Base-by-base conservation (phyloP, 495 filamentous ascomycete species). In the Hypoxylon trugodes region DNA sequence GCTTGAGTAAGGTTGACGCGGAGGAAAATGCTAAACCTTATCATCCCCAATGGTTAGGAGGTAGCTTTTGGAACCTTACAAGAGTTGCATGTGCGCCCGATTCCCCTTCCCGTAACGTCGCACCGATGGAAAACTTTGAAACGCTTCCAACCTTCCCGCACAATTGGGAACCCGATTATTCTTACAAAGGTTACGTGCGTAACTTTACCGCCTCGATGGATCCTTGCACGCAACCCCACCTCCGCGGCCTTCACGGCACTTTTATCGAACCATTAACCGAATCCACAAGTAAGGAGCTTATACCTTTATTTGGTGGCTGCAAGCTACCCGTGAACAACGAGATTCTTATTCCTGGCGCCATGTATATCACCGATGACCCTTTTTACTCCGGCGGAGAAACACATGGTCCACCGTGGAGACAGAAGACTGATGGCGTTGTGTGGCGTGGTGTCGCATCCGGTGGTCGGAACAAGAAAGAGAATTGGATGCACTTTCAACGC, bases 281-380 rank as follows among this genome's bases (percentile, higher is more conserved):
- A 56, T 69, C 78, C 2, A 79, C 82, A 0, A 83, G 83, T 16
- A 73, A 81, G 56, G 76, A 80, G 26, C 74, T 92, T 25, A 77
- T 91, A 24, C 91, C 90, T 0, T 71, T 92, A 13, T 93, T 95
- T 65, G 84, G 89, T 46, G 90, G 89, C 46, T 89, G 83, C 68
- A 94, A 95, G 71, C 79, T 92, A 41, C 82, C 84, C 33, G 84
- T 88, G 47, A 93, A 92, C 75, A 92, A 91, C 71, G 90, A 94
- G 55, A 89, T 94, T 59, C 80, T 93, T 18, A 85, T 95, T 51
- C 90, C 90, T 0, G 85, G 87, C 0, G 85, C 90, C 47, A 89
- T 90, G 86, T 91, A 92, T 72, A 88, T 87, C 77, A 82, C 83
- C 46, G 76, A 86, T 6, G 82, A 90, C 50, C 69, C 76, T 33